These are phyloP conservation scores for Clausena lansium DNA, from an alignment of 345 rosid species.

Conservation along the genomic window DNA sequence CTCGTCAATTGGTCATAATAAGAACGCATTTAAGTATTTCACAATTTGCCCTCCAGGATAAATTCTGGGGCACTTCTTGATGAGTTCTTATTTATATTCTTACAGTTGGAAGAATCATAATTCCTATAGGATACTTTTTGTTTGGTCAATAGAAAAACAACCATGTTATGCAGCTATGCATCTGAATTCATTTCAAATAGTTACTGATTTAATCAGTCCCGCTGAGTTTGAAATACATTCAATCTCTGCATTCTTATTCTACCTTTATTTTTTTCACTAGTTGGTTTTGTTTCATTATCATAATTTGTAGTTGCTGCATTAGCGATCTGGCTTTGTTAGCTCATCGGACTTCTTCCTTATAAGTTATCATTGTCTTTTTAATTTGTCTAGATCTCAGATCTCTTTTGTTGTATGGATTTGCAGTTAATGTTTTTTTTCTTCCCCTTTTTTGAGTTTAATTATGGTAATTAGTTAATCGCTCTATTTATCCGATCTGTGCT, in stretches of 20 bases:
- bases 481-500: slow-evolving; percentile 15
- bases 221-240: not conserved
- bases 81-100: not conserved
- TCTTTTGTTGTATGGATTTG: not conserved
- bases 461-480: not conserved
- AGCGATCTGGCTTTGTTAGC: slow-evolving; percentile 13
- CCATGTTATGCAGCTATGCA: not conserved
- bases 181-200: not conserved
- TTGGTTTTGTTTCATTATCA: too few relatives aligned
- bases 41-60: not conserved
- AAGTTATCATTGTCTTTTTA: not conserved
- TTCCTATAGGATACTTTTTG: not conserved
- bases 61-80: not conserved
- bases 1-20: too few relatives aligned
- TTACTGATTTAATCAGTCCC: not conserved
- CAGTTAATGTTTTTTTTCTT: not conserved
- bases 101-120: not conserved
- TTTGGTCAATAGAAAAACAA: not conserved
- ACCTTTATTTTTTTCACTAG: not conserved
- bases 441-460: not conserved
- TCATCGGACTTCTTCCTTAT: not conserved
- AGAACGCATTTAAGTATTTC: not conserved
- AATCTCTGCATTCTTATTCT: not conserved
- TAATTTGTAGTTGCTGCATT: not conserved
- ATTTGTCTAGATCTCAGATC: slow-evolving; percentile 21